Conservation (phyloP, 345 rosid species). For the Pugionium cornutum region DNA sequence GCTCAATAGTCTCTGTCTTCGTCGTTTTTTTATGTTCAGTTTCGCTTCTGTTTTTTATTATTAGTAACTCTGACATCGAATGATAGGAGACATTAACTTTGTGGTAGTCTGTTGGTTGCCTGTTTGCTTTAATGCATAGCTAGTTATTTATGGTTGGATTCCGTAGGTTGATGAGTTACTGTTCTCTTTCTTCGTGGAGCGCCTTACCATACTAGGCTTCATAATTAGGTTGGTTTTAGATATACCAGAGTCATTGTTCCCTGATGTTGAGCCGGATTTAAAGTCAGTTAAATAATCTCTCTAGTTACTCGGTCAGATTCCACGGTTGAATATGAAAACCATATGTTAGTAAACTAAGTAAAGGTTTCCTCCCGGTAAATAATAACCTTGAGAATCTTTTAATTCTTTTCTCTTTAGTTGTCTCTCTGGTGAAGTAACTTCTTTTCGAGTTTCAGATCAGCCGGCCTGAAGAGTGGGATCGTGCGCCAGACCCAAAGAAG, state of each 20-base stretch:
- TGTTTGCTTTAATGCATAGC: slow-evolving; percentile 5
- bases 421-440: slow-evolving; percentile 30
- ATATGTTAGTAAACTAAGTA: background rate
- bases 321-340: background rate
- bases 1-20: background rate
- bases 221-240: background rate
- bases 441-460: slow-evolving; percentile 65
- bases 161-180: background rate
- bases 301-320: background rate
- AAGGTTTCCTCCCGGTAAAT: slow-evolving; percentile 6
- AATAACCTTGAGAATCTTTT: background rate
- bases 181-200: slow-evolving; percentile 12
- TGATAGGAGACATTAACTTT: slow-evolving; percentile 6
- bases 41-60: background rate
- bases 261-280: background rate
- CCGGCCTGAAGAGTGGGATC: slow-evolving; percentile 82
- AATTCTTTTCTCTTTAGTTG: slow-evolving; percentile 1
- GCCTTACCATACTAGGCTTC: slow-evolving; percentile 11
- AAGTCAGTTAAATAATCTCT: background rate
- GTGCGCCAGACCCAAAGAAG: slow-evolving; percentile 75
- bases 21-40: background rate
- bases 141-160: slow-evolving; percentile 14
- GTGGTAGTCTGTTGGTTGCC: background rate
- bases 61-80: background rate
- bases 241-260: background rate